Evolutionary conservation across 179 eudicot genomes (phyloP), one percentile per base, ranked within the genome.

Genomic region (Spergularia azorica): DNA sequence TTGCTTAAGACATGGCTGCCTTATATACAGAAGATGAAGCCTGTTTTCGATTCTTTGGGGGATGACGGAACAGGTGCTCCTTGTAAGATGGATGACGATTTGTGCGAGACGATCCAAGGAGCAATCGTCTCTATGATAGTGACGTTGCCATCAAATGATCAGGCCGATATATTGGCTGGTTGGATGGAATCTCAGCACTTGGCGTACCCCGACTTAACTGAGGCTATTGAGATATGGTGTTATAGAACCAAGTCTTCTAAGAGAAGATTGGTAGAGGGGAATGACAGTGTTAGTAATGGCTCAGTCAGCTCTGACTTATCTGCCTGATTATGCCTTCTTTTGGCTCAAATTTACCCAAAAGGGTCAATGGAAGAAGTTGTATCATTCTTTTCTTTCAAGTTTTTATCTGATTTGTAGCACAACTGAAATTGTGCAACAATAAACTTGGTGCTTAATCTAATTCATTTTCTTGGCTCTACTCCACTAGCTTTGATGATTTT

Each of bases 171-270:
- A 64, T 79, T 95, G 15, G 84, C 84, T 0, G 95, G 87, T 62
- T 95, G 98, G 98, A 89, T 95, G 94, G 88, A 84, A 50, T 79
- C 78, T 8, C 87, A 84, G 70, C 91, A 84, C 67, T 76, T 88
- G 26, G 86, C 73, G 67, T 95, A 84, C 73, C 98, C 98, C 0
- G 97, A 95, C 70, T 79, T 95, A 69, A 95, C 92, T 3, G 98
- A 94, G 82, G 98, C 98, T 21, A 92, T 95, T 72, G 98, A 95
- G 81, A 80, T 95, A 20, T 95, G 98, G 98, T 93, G 97, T 83
- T 93, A 91, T 73, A 77, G 98, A 80, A 87, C 97, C n/a, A 95
- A 95, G 84, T 90, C 98, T 50, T 93, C 97, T 13, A 93, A 86
- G 82, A 86, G 98, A 83, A 89, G 98, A 73, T 81, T 95, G 79